phyloP scores from a whole-genome alignment of 208 protist species.

The Wallacemonas sp. region DNA sequence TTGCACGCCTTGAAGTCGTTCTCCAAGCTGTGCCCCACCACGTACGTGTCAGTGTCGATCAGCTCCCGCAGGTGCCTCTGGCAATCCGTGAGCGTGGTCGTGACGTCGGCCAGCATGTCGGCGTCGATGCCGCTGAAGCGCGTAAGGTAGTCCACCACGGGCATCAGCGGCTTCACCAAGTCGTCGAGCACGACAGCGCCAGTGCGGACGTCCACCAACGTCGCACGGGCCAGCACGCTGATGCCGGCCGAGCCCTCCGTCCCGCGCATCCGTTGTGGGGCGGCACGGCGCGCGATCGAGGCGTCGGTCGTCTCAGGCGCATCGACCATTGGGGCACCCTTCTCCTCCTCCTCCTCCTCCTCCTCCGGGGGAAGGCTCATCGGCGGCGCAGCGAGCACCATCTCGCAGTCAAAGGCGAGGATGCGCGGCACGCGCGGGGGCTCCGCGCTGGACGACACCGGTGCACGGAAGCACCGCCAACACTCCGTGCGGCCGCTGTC shows the following conservation, averaged over 20 bases:
- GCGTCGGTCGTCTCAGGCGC: no score
- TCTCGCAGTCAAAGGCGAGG: conserved; percentile 92
- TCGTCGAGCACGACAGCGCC: conserved; percentile 79
- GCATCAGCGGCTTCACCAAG: conserved; percentile 75
- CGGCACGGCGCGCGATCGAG: no score
- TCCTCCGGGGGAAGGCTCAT: no score
- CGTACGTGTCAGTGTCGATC: conserved; percentile 77
- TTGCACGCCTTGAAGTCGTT: conserved; percentile 93
- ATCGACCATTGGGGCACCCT: not conserved
- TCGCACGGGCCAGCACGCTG: conserved; percentile 82
- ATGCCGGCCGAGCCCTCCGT: conserved; percentile 22
- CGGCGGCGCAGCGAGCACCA: conserved; percentile 64
- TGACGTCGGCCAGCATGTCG: conserved; percentile 69
- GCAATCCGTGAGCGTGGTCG: conserved; percentile 71
- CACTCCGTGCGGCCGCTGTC: not conserved
- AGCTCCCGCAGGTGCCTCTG: conserved; percentile 58
- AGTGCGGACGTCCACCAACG: conserved; percentile 72
- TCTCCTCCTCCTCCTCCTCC: not conserved
- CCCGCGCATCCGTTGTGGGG: not conserved
- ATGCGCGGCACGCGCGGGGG: conserved; percentile 24
- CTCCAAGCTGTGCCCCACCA: conserved; percentile 93
- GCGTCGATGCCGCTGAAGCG: conserved; percentile 89
- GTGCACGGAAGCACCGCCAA: conserved; percentile 13
- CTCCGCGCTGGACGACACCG: not conserved
- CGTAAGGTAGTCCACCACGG: conserved; percentile 90